Base-by-base conservation (phyloP, 495 filamentous ascomycete genomes). In the Daldinia loculata region DNA sequence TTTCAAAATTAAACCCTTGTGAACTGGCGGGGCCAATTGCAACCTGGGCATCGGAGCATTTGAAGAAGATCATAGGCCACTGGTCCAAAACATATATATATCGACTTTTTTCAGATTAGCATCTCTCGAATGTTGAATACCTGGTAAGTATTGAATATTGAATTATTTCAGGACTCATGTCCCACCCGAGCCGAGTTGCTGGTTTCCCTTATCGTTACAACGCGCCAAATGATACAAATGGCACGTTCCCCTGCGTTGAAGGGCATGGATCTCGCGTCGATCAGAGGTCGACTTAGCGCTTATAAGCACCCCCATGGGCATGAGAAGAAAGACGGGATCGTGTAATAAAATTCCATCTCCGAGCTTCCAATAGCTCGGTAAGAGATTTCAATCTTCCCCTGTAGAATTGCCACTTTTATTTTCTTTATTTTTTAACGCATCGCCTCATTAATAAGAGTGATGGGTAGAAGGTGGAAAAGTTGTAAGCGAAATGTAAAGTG, bases 191-290 rank as follows among this genome's bases (percentile, higher is more conserved):
- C 61, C 66, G 66, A 66, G 53, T 62, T 69, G 61, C 61, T 69
- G 65, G 66, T 62, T 66, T 64, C 48, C 48, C 41, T 64, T 72
- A 56, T 66, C 56, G 57, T 69, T 73, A 66, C 61, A 66, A 66
- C 70, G 70, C 70, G 70, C 66, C 61, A 63, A 73, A 30, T 73
- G 70, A 73, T 68, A 69, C 69, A 24, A 56, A 51, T 69, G 43
- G 56, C 39, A 73, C 66, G 70, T 69, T 73, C 70, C 70, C 70
- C 70, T 73, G 70, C 57, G 56, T 69, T 57, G 29, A 59, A 48
- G 63, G 61, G 51, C 61, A 73, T 65, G 57, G 70, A 73, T 59
- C 56, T 57, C 39, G 51, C 8, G 65, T 61, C 60, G 65, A 63
- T 69, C 63, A 56, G 36, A 58, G 57, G 57, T 56, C 2, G 26